Evolutionary conservation across 768 basidiomycete genomes (phyloP).

Genomic region (Termitomyces titanicus): DNA sequence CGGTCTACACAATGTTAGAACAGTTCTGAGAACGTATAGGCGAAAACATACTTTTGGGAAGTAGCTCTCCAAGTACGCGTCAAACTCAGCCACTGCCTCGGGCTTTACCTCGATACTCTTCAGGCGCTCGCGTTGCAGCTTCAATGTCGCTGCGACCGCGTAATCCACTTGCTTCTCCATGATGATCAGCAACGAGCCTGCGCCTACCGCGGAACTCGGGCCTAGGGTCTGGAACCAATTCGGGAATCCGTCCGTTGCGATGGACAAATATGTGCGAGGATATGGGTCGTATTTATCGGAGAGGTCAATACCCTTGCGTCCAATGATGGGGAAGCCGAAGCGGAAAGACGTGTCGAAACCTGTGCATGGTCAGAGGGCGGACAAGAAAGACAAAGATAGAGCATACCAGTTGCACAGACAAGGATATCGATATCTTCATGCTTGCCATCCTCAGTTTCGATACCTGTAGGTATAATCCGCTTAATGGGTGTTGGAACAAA

Average conservation of each 20-base stretch:
- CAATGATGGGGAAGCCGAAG: constrained; percentile 48
- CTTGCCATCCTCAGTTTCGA: constrained; percentile 53
- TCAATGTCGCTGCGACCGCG: constrained; percentile 48
- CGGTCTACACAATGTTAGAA: constrained; percentile 36
- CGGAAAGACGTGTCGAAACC: constrained; percentile 52
- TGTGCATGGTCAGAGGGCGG: constrained; percentile 10
- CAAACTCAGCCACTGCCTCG: constrained; percentile 60
- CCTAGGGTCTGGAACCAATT: constrained; percentile 60
- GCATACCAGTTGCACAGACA: constrained; percentile 57
- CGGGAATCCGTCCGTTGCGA: constrained; percentile 64
- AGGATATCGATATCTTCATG: constrained; percentile 55
- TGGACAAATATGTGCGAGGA: constrained; percentile 54
- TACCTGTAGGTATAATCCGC: constrained; percentile 48
- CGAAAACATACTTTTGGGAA: constrained; percentile 37
- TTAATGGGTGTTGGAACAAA: constrained; percentile 50
- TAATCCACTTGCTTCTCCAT: constrained; percentile 59
- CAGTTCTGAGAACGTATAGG: background rate
- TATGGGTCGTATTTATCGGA: constrained; percentile 52
- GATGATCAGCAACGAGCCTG: constrained; percentile 51
- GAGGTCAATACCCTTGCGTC: constrained; percentile 48
- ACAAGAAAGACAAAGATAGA: background rate
- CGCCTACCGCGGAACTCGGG: constrained; percentile 53
- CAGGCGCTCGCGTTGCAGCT: constrained; percentile 60
- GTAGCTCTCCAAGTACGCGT: constrained; percentile 53
- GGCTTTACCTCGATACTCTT: constrained; percentile 58